Conservation (phyloP, 148 eudicot species). For the Cornus kousa region DNA sequence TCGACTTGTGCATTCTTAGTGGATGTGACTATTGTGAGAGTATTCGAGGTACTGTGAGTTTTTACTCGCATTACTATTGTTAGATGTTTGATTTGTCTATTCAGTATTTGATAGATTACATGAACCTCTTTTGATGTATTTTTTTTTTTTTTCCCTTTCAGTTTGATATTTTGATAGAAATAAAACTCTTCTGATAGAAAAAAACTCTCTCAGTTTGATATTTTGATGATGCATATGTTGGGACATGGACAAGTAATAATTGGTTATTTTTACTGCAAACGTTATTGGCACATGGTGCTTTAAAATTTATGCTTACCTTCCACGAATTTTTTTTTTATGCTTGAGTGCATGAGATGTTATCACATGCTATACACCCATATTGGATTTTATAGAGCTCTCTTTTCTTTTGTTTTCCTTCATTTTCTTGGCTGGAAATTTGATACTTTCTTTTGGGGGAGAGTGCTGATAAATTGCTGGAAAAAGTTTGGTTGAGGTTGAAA, state of each 20-base stretch:
- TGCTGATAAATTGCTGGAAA: too few relatives aligned
- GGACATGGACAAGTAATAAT: not conserved
- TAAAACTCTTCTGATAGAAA: too few relatives aligned
- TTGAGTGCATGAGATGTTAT: not conserved
- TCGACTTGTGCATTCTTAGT: conserved; percentile 93
- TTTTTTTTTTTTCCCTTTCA: not conserved
- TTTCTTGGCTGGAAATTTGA: not conserved
- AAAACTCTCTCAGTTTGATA: not conserved
- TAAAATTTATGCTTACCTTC: too few relatives aligned
- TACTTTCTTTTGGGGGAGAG: not conserved
- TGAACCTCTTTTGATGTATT: not conserved
- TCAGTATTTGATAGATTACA: not conserved
- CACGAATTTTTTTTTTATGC: too few relatives aligned
- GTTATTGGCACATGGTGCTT: not conserved
- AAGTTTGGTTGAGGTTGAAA: too few relatives aligned
- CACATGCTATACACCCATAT: not conserved
- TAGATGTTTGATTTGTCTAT: not conserved
- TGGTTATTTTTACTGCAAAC: not conserved
- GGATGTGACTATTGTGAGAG: conserved; percentile 98
- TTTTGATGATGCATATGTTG: not conserved
- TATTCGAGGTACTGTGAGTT: conserved; percentile 66
- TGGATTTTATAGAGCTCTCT: not conserved
- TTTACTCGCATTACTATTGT: not conserved
- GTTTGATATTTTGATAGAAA: too few relatives aligned
- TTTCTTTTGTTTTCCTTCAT: not conserved